Base-by-base conservation (phyloP, 2,329 filamentous ascomycete genomes). In the Botrytis medusae region DNA sequence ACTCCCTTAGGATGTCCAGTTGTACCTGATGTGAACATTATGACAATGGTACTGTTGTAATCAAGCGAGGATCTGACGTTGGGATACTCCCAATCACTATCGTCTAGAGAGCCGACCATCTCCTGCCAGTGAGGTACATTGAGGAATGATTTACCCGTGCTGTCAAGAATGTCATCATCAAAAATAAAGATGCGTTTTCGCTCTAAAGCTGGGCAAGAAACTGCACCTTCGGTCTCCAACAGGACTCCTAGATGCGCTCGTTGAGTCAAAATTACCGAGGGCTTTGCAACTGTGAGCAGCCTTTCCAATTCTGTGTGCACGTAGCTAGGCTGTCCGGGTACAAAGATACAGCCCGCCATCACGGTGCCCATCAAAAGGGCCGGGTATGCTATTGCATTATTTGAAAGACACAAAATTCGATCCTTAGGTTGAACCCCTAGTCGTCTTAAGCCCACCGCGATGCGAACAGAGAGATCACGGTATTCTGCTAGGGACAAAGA, bases 21-120 rank as follows among this genome's bases (percentile, higher is more conserved):
- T 25, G 51, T 69, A 9, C 67, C 51, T 18, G 51, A 69, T 51
- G 42, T 48, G 29, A 65, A 65, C 20, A 65, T 65, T 51, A 65
- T 65, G 63, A 48, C 32, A 65, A 65, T 65, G 22, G 44, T 65
- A n/a, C 62, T 65, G 22, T 65, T 48, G 29, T 65, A 65, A 34
- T 65, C 62, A 65, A 48, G 62, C 29, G 42, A 34, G 5, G 62
- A 48, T 48, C 4, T 18, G 12, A 65, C 29, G 8, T 65, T 20
- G 62, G 62, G 12, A 34, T 65, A 65, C 29, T 65, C 32, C 29
- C 62, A 48, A n/a, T 5, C 5, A 14, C 12, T 65, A 2, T 48
- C 42, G n/a, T 44, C 42, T 44, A 22, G 20, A 18, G 42, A 34
- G 10, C 62, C 62, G 20, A 48, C 18, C 62, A 64, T 46, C 7